Evolutionary conservation across 257 asterid genomes (phyloP).

Genomic region (Verbascum thapsus): DNA sequence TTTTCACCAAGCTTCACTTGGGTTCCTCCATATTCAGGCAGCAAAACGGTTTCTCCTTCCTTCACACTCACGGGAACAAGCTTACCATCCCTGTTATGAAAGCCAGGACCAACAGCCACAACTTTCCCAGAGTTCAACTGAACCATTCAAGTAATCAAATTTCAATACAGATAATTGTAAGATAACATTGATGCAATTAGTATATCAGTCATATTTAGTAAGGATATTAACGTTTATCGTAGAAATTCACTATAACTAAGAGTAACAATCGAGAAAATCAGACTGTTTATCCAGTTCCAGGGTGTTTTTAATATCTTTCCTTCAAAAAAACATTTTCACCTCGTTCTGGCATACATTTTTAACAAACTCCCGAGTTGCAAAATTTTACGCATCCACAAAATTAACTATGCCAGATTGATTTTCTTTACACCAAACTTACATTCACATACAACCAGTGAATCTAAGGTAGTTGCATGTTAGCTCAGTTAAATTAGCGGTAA

Average conservation of each 20-base stretch:
- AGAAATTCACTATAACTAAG: too few species aligned
- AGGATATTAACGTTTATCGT: too few species aligned
- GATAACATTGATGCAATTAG: not conserved
- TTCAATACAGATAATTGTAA: conserved; percentile 14
- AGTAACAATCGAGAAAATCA: too few species aligned
- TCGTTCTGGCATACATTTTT: not conserved
- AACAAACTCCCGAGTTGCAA: not conserved
- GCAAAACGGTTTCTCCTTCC: conserved; percentile 66
- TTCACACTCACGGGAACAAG: conserved; percentile 53
- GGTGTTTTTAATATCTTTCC: not conserved
- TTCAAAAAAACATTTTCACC: not conserved
- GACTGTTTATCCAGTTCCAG: too few species aligned
- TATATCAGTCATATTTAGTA: not conserved
- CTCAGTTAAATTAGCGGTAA: not conserved
- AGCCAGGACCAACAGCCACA: conserved; percentile 69
- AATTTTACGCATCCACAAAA: not conserved
- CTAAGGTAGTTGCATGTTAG: not conserved
- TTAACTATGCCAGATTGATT: conserved; percentile 1
- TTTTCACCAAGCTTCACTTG: conserved; percentile 70
- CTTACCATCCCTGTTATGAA: conserved; percentile 55
- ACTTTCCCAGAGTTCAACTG: conserved; percentile 72
- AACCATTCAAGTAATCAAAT: conserved; percentile 11
- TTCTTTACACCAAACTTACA: not conserved
- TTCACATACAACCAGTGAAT: not conserved
- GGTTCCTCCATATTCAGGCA: conserved; percentile 71